Percentiles rank a stretch among this genome's conserved stretches.
Evolutionary conservation across 2,329 filamentous ascomycete species (phyloP).

Genomic region (Chaetomium sp.): DNA sequence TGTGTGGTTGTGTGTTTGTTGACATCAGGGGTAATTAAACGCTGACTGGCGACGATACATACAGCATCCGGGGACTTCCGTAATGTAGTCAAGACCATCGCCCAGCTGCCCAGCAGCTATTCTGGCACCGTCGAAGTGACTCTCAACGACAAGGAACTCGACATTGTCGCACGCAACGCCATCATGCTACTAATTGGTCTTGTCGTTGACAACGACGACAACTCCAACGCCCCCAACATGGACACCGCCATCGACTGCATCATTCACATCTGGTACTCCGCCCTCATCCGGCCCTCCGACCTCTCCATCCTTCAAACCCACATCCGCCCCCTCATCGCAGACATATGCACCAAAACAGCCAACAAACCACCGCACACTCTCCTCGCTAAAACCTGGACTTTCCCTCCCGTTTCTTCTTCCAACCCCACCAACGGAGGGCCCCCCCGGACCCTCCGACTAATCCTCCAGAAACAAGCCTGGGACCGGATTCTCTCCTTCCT

Average conservation of each 20-base stretch:
- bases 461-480: not conserved
- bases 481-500: not conserved
- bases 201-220: conserved; percentile 3
- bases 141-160: conserved; percentile 36
- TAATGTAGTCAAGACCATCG: conserved; percentile 37
- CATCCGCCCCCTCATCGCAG: conserved; percentile 23
- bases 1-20: too few species aligned
- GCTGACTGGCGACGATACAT: too few species aligned
- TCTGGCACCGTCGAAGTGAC: conserved; percentile 21
- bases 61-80: conserved; percentile 39
- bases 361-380: conserved; percentile 19
- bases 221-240: not conserved
- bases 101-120: conserved; percentile 28
- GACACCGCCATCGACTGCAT: conserved; percentile 1
- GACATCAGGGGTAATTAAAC: too few species aligned
- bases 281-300: conserved; percentile 16
- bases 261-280: conserved; percentile 42
- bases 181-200: conserved; percentile 34
- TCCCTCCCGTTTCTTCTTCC: not conserved
- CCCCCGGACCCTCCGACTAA: not conserved
- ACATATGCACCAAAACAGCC: conserved; percentile 29
- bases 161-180: conserved; percentile 34
- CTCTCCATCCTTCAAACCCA: not conserved
- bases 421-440: not conserved
- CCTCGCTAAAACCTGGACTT: conserved; percentile 3